Evolutionary conservation across 1,284 basidiomycete species (phyloP).

Genomic region (Coriolopsis trogii): DNA sequence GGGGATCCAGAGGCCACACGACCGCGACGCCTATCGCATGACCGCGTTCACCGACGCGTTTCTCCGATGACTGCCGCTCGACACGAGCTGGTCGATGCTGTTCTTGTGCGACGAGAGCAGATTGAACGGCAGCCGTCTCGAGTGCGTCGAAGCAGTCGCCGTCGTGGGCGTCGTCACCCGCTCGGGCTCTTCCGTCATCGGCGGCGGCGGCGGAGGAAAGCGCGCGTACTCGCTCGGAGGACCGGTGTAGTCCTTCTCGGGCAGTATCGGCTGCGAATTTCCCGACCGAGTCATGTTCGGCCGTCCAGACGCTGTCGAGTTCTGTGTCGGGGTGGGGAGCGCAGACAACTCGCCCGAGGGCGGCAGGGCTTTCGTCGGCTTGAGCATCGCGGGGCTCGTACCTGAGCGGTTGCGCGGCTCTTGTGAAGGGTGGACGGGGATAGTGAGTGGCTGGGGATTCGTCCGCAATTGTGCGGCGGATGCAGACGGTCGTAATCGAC

Average conservation of each 20-base stretch:
- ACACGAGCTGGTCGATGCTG: slow-evolving; percentile 47
- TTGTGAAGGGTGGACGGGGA: slow-evolving; percentile 32
- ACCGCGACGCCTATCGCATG: slow-evolving; percentile 30
- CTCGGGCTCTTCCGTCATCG: slow-evolving; percentile 35
- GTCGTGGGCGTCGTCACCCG: slow-evolving; percentile 42
- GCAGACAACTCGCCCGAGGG: slow-evolving; percentile 19
- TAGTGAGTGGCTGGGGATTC: slow-evolving; percentile 39
- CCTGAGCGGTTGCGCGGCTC: slow-evolving; percentile 63
- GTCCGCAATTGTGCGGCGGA: slow-evolving; percentile 76
- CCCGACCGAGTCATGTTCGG: slow-evolving; percentile 25
- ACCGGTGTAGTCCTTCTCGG: slow-evolving; percentile 58
- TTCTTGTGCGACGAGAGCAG: slow-evolving; percentile 48
- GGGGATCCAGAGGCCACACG: not conserved
- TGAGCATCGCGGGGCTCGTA: slow-evolving; percentile 59
- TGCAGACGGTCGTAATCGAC: slow-evolving; percentile 66
- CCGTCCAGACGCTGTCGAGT: slow-evolving; percentile 21
- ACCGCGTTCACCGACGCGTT: slow-evolving; percentile 66
- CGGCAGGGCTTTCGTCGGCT: slow-evolving; percentile 38
- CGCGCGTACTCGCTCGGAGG: slow-evolving; percentile 70
- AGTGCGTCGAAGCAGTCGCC: slow-evolving; percentile 47
- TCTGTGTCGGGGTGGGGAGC: slow-evolving; percentile 33
- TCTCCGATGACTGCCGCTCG: slow-evolving; percentile 50
- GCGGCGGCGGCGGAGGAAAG: slow-evolving; percentile 73
- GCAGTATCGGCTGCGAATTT: slow-evolving; percentile 26
- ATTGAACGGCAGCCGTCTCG: slow-evolving; percentile 68